phyloP scores from a whole-genome alignment of 2,329 filamentous ascomycete species.

The Pyricularia sp. region DNA sequence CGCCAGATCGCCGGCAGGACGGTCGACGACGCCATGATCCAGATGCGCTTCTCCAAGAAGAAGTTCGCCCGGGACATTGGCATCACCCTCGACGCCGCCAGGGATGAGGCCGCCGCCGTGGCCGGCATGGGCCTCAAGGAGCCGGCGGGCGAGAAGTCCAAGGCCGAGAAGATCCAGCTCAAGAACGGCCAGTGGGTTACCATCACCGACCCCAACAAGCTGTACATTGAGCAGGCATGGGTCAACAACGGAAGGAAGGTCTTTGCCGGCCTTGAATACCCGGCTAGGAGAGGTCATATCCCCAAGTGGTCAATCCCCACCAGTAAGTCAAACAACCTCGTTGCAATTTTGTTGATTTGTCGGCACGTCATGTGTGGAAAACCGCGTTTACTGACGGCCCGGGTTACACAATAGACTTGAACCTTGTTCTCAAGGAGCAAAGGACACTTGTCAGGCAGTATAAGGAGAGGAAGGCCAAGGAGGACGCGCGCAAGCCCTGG shows the following conservation, averaged over 20 bases:
- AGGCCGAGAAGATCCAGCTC: constrained; percentile 53
- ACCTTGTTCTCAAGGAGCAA: constrained; percentile 85
- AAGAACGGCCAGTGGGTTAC: constrained; percentile 67
- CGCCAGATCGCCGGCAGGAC: constrained; percentile 88
- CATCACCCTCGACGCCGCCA: constrained; percentile 70
- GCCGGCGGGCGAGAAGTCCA: constrained; percentile 22
- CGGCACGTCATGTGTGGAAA: not conserved
- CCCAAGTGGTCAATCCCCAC: not conserved
- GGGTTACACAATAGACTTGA: constrained; percentile 45
- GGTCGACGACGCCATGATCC: constrained; percentile 84
- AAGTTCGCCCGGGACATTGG: constrained; percentile 74
- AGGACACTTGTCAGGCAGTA: constrained; percentile 76
- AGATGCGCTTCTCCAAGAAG: constrained; percentile 96
- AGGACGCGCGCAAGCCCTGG: constrained; percentile 71
- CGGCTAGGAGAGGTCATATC: not conserved
- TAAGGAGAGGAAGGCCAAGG: constrained; percentile 68
- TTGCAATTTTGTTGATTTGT: not conserved
- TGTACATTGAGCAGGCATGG: constrained; percentile 92
- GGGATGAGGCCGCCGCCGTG: constrained; percentile 69
- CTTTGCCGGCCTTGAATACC: not conserved
- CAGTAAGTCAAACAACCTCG: not conserved
- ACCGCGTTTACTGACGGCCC: not conserved
- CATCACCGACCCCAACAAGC: constrained; percentile 64
- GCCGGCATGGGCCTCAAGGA: constrained; percentile 73
- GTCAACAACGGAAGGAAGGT: constrained; percentile 62